A percentile compares a stretch with the other conserved stretches of the same genome.
Evolutionary conservation across 148 eudicot genomes (phyloP).

Genomic region (Vaccinium macrocarpon): DNA sequence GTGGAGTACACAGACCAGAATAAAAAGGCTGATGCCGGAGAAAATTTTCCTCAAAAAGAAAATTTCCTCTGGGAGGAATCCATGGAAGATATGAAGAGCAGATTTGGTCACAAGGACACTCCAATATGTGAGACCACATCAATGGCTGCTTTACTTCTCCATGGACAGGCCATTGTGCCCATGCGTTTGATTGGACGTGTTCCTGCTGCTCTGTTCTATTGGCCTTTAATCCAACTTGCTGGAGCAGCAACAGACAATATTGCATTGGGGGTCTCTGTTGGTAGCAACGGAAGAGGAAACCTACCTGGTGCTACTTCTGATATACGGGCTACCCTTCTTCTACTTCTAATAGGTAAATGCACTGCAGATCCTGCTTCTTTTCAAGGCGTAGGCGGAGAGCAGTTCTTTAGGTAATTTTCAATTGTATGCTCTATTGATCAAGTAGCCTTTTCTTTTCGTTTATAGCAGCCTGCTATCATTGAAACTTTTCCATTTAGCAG

Average conservation of each 20-base stretch:
- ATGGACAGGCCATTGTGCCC: slow-evolving; percentile 92
- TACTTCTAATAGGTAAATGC: slow-evolving; percentile 96
- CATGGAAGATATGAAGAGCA: slow-evolving; percentile 43
- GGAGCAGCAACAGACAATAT: slow-evolving; percentile 95
- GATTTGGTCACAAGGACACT: slow-evolving; percentile 30
- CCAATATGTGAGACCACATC: slow-evolving; percentile 76
- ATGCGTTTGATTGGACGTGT: slow-evolving; percentile 91
- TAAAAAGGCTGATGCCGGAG: slow-evolving; percentile 39
- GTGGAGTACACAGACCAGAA: slow-evolving; percentile 34
- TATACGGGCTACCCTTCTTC: slow-evolving; percentile 92
- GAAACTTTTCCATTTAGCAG: slow-evolving; percentile 37
- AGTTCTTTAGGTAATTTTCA: slow-evolving; percentile 68
- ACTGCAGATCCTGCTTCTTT: slow-evolving; percentile 95
- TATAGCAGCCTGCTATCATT: background rate
- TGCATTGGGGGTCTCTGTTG: slow-evolving; percentile 98
- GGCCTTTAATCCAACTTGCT: slow-evolving; percentile 99
- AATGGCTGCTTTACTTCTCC: slow-evolving; percentile 91
- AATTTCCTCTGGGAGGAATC: slow-evolving; percentile 42
- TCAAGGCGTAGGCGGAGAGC: slow-evolving; percentile 86
- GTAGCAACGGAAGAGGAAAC: slow-evolving; percentile 97
- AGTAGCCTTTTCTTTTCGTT: background rate
- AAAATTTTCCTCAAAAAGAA: slow-evolving; percentile 38
- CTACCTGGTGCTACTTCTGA: slow-evolving; percentile 98
- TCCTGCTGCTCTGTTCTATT: slow-evolving; percentile 84
- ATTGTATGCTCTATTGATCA: background rate